These are phyloP conservation scores for Lanzia echinophila DNA, from an alignment of 2,329 filamentous ascomycete genomes.

Conservation along the genomic window DNA sequence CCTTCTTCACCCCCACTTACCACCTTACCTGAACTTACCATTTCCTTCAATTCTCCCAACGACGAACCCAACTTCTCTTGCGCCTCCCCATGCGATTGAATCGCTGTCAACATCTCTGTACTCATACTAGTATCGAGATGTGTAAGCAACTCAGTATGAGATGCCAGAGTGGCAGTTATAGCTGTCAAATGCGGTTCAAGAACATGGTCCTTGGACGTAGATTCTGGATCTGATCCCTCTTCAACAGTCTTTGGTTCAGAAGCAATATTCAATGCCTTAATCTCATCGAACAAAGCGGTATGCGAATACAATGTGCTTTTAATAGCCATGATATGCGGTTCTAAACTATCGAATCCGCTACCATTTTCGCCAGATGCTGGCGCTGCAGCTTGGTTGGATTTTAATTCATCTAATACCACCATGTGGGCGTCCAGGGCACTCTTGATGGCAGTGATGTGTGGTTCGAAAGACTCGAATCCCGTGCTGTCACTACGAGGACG, in stretches of 20 bases:
- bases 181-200: conserved; percentile 28
- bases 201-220: conserved; percentile 20
- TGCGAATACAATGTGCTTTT: conserved; percentile 16
- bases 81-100: conserved; percentile 6
- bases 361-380: neutral
- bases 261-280: conserved; percentile 14
- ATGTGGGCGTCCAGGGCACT: conserved; percentile 18
- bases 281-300: conserved; percentile 19
- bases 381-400: conserved; percentile 2
- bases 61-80: neutral
- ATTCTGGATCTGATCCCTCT: too few relatives aligned
- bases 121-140: conserved; percentile 13
- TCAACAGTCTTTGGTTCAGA: too few relatives aligned
- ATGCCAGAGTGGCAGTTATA: conserved; percentile 21
- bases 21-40: neutral
- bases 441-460: conserved; percentile 19
- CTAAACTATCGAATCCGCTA: neutral
- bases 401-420: conserved; percentile 16
- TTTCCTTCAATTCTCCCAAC: neutral
- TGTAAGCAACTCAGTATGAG: conserved; percentile 17
- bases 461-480: conserved; percentile 14
- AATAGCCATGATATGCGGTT: conserved; percentile 12
- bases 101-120: neutral
- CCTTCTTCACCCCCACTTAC: neutral
- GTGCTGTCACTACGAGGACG: neutral